phyloP scores from a whole-genome alignment of 805 yeast species.

The Saccharomycopsis fodiens region DNA sequence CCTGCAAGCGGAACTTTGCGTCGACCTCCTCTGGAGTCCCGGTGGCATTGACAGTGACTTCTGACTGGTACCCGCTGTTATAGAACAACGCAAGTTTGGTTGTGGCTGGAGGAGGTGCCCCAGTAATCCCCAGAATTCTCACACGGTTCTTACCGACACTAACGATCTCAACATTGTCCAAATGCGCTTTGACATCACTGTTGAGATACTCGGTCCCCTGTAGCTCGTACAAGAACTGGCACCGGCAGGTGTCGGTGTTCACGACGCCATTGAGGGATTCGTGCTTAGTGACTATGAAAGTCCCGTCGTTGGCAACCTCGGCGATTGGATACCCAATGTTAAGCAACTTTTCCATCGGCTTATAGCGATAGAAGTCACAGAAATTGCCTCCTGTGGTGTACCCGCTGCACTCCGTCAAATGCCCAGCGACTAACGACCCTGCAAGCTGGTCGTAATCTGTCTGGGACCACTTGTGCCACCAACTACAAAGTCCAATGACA shows the following conservation, averaged over 20 bases:
- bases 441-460: constrained; percentile 22
- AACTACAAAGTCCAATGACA: constrained; percentile 22
- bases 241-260: constrained; percentile 19
- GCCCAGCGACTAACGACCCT: constrained; percentile 23
- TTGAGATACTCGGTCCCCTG: constrained; percentile 24
- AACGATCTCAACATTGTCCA: constrained; percentile 15
- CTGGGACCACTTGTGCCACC: constrained; percentile 23
- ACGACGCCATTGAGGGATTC: constrained; percentile 21
- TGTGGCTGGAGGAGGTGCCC: constrained; percentile 22
- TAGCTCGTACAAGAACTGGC: constrained; percentile 24
- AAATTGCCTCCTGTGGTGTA: constrained; percentile 21
- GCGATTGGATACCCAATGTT: constrained; percentile 23
- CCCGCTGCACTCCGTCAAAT: constrained; percentile 23
- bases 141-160: constrained; percentile 19
- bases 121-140: constrained; percentile 19
- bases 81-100: constrained; percentile 21
- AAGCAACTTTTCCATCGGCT: constrained; percentile 15
- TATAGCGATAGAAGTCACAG: constrained; percentile 21
- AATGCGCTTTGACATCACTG: constrained; percentile 23
- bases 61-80: constrained; percentile 21
- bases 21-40: constrained; percentile 18
- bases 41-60: constrained; percentile 18
- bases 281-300: constrained; percentile 23
- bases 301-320: constrained; percentile 21
- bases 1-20: constrained; percentile 17